These are phyloP conservation scores for Letharia lupina DNA, from an alignment of 495 filamentous ascomycete species.

Conservation along the genomic window DNA sequence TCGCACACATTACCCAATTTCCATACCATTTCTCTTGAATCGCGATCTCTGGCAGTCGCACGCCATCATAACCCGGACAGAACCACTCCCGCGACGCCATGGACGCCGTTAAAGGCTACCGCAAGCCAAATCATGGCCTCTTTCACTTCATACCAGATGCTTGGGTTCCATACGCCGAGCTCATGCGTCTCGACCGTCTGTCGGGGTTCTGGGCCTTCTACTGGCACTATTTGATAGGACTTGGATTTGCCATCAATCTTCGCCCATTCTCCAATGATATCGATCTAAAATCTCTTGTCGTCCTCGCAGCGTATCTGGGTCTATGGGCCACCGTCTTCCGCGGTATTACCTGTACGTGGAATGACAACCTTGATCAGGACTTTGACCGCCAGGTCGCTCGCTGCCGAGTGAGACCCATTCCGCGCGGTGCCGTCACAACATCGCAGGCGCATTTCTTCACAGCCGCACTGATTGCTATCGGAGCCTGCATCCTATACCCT, in stretches of 20 bases:
- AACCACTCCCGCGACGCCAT: not conserved
- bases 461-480: not conserved
- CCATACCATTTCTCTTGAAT: not conserved
- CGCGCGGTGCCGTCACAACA: not conserved
- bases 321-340: not conserved
- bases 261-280: not conserved
- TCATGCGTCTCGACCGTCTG: not conserved
- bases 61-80: not conserved
- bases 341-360: not conserved
- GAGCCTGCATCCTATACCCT: not conserved
- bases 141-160: not conserved
- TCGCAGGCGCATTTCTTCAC: not conserved
- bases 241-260: not conserved
- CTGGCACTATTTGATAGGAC: not conserved
- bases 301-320: not conserved
- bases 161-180: not conserved
- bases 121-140: not conserved
- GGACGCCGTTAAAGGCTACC: not conserved
- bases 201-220: not conserved
- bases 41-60: not conserved
- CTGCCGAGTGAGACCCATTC: not conserved
- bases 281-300: not conserved
- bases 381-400: not conserved
- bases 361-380: not conserved
- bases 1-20: not conserved